Base-by-base conservation (phyloP, 2,329 filamentous ascomycete species). In the Arthroderma sp. region DNA sequence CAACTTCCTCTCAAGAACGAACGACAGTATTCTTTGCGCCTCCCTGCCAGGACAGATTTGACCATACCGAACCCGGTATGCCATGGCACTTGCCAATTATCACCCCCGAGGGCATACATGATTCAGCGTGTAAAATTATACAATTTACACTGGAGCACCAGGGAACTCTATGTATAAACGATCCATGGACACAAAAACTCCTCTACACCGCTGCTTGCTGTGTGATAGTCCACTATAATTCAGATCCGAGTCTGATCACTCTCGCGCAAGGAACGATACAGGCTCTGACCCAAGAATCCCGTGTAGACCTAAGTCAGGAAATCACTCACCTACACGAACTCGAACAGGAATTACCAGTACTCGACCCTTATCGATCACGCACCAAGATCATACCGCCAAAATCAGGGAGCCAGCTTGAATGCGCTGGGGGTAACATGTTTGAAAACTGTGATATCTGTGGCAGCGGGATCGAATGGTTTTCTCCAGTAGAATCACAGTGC, bases 381-480 rank as follows among this genome's bases (percentile, higher is more conserved):
- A 21, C 58, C 5, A 60, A 19, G 6, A 59, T 55, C 1, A 63
- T 70, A 25, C 44, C 61, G 15, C 59, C 66, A 5, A 72, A 67
- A 56, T 55, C 56, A 11, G 28, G 37, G 31, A 61, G 66, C 13
- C 55, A 64, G 19, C 56, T 70, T 13, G 35, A 56, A 21, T 61
- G 61, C 8, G 57, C 63, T 7, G 66, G 64, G 1, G 61, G 60
- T 2, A 62, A 66, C 54, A 58, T 72, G 7, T 70, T 68, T 25
- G 80, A 82, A 60, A 64, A 61, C n/a, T 83, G 80, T 62, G 73
- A 76, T 15, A 76, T 81, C 55, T 83, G 80, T 61, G 66, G 72
- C 15, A 65, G 71, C 2, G 66, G 67, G 0, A 76, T 82, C 41
- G 67, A 69, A 0, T 78, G 81, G 66, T 71, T 73, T 52, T 76